These are phyloP conservation scores for Cladorrhinum samala DNA, from an alignment of 495 filamentous ascomycete species.

Conservation along the genomic window DNA sequence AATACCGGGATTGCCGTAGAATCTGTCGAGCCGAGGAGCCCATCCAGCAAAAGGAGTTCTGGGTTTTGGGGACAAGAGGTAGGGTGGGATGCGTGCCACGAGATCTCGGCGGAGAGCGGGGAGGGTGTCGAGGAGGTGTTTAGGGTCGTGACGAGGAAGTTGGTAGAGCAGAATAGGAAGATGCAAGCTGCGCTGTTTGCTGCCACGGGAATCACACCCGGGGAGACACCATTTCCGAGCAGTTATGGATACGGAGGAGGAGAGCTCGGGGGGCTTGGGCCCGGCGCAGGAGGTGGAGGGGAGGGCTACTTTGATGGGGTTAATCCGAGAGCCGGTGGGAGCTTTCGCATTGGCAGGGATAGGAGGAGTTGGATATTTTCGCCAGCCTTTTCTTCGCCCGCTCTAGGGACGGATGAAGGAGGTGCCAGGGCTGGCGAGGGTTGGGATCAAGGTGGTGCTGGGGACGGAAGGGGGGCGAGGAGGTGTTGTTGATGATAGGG, in stretches of 20 bases:
- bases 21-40: constrained; percentile 49
- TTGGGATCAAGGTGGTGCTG: constrained; percentile 22
- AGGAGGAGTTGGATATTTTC: constrained; percentile 55
- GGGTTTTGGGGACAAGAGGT: constrained; percentile 90
- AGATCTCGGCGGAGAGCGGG: constrained; percentile 89
- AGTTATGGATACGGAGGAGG: not conserved
- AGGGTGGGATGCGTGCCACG: constrained; percentile 94
- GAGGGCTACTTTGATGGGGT: constrained; percentile 43
- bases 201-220: constrained; percentile 34
- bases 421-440: constrained; percentile 31
- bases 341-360: constrained; percentile 58
- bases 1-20: not conserved
- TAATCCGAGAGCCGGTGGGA: constrained; percentile 42
- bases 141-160: constrained; percentile 84
- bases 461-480: constrained; percentile 17
- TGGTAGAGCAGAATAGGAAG: constrained; percentile 84
- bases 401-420: constrained; percentile 23
- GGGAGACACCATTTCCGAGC: constrained; percentile 6
- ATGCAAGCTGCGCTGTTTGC: constrained; percentile 50
- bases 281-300: constrained; percentile 17
- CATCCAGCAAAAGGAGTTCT: constrained; percentile 69
- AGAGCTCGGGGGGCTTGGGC: constrained; percentile 5
- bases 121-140: constrained; percentile 98
- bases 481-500: constrained; percentile 10
- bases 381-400: constrained; percentile 47